These are phyloP conservation scores for Akanthomyces dipterigenus DNA, from an alignment of 2,329 filamentous ascomycete species.

Conservation along the genomic window DNA sequence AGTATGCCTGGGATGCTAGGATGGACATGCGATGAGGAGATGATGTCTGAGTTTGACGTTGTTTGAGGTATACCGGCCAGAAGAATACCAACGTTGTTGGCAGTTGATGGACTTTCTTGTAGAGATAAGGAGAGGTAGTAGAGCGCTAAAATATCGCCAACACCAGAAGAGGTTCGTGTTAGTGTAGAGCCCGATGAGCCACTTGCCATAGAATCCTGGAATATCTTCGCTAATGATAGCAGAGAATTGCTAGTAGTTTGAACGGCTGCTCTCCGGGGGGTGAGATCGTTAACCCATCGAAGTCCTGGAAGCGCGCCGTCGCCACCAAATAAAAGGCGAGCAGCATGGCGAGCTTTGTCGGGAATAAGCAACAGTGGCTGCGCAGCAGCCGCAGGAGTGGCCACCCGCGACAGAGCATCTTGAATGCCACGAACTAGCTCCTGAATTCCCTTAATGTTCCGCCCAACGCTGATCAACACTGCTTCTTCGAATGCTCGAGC, in stretches of 20 bases:
- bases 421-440: conserved; percentile 75
- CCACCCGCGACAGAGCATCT: conserved; percentile 51
- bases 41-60: conserved; percentile 24
- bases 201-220: conserved; percentile 89
- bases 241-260: conserved; percentile 95
- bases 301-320: conserved; percentile 76
- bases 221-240: conserved; percentile 92
- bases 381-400: conserved; percentile 2
- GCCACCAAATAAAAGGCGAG: conserved; percentile 71
- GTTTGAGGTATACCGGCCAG: conserved; percentile 86
- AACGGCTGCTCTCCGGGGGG: conserved; percentile 70
- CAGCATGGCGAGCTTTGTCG: conserved; percentile 74
- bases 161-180: conserved; percentile 61
- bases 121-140: conserved; percentile 94
- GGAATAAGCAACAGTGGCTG: conserved; percentile 71
- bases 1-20: conserved; percentile 65
- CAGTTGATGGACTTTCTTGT: conserved; percentile 92
- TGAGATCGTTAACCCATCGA: conserved; percentile 60
- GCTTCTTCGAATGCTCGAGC: conserved; percentile 92
- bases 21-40: conserved; percentile 16
- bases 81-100: conserved; percentile 95
- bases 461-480: conserved; percentile 78
- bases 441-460: conserved; percentile 62
- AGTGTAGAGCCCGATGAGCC: conserved; percentile 49
- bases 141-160: conserved; percentile 85